Evolutionary conservation across 2,329 filamentous ascomycete genomes (phyloP), one percentile per base, ranked within the genome.

Genomic region (Verticillium nonalfalfae): DNA sequence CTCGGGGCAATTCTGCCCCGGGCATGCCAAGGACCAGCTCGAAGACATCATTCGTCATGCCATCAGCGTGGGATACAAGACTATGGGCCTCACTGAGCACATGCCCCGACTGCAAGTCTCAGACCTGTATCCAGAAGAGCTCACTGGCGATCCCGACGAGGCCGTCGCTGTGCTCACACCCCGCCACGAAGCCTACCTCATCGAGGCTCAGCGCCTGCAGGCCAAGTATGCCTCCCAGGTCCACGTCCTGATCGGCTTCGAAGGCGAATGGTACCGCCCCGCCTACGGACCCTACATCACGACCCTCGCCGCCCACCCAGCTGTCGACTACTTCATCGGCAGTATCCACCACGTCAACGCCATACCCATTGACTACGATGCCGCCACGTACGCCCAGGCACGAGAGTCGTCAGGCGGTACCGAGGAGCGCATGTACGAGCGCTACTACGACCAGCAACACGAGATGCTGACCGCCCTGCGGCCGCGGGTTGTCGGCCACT

Each of bases 1-100:
- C 78, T 98, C 95, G 40, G 95, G 95, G 65, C 91, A 99, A 74
- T 99, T 99, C 80, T 99, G 95, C 79, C 88, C 88, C 10, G 86
- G 89, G 68, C 95, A 99, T 79, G 95, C 95, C 58, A 87, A 89
- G 72, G 87, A 96, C 73, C 83, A 86, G 21, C 84, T 99, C 10
- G 94, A 98, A 74, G 88, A 92, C 66, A 85, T 98, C 57, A 80
- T 98, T 68, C 84, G 88, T 70, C 84, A 87, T 13, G 94, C 94
- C 66, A 91, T 98, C 67, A 76, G 81, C 57, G 82, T 89, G 64
- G 88, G 90, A 54, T 95, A 96, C 83, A 85, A 87, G 64, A 90
- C 90, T 21, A 93, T 97, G 71, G 92, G 90, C 26, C 76, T 99
- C 62, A 97, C 93, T 1, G 95, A 99, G 76, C 95, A 99, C 76